phyloP scores from a whole-genome alignment of 768 basidiomycete species.

The Pulveroboletus sp. region DNA sequence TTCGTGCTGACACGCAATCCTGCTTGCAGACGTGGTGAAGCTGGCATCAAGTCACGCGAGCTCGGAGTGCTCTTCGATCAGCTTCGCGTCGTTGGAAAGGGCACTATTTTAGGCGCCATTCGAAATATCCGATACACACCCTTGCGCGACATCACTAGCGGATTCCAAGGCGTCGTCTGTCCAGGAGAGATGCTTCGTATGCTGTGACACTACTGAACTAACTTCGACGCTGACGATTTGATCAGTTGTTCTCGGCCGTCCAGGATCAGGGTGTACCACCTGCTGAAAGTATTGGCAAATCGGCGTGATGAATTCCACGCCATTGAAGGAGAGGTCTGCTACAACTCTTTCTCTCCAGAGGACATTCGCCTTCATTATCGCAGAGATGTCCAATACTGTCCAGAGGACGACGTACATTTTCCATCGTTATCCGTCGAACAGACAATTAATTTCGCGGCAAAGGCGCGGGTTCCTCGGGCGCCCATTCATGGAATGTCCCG shows the following conservation, averaged over 20 bases:
- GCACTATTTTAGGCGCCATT: conserved; percentile 49
- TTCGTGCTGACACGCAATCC: background rate
- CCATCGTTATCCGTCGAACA: conserved; percentile 78
- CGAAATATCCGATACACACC: conserved; percentile 53
- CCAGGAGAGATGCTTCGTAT: conserved; percentile 69
- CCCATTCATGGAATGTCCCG: conserved; percentile 45
- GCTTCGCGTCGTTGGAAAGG: conserved; percentile 57
- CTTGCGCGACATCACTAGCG: conserved; percentile 50
- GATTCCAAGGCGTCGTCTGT: conserved; percentile 52
- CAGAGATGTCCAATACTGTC: conserved; percentile 78
- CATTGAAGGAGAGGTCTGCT: conserved; percentile 67
- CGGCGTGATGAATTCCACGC: conserved; percentile 62
- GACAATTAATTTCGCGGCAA: conserved; percentile 67
- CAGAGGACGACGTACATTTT: conserved; percentile 85
- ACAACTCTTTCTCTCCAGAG: conserved; percentile 68
- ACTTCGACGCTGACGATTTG: background rate
- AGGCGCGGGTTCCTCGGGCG: conserved; percentile 59
- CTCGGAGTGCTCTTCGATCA: conserved; percentile 61
- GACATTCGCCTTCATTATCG: conserved; percentile 63
- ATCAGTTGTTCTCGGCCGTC: conserved; percentile 79
- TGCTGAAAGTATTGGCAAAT: conserved; percentile 82
- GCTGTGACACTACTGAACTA: conserved; percentile 25
- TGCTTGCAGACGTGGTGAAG: conserved; percentile 41
- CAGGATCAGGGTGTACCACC: conserved; percentile 81
- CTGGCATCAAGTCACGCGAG: conserved; percentile 47